A percentile compares a stretch with the other conserved stretches of the same genome.
Conservation (phyloP, 2,329 filamentous ascomycete species). For the Colletotrichum liaoningense region DNA sequence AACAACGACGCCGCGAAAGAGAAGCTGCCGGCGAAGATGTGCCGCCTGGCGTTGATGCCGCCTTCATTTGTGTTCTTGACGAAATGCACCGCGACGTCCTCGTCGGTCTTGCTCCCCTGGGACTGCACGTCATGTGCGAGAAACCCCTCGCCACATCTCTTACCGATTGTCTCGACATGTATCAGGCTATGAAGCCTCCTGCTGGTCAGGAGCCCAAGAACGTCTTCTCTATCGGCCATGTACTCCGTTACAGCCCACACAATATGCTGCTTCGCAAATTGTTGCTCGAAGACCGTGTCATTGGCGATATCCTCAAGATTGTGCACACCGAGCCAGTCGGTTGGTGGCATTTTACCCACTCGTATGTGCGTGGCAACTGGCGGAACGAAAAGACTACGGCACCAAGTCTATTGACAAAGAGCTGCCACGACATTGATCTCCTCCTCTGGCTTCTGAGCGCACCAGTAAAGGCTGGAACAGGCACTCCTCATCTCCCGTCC, state of each 20-base stretch:
- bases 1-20: constrained; percentile 69
- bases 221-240: constrained; percentile 93
- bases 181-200: constrained; percentile 61
- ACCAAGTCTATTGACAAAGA: constrained; percentile 90
- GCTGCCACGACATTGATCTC: constrained; percentile 95
- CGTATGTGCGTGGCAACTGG: constrained; percentile 95
- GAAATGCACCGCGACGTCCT: constrained; percentile 89
- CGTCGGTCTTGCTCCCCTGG: constrained; percentile 74
- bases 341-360: constrained; percentile 95
- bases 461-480: constrained; percentile 61
- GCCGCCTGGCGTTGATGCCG: constrained; percentile 69
- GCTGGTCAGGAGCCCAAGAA: constrained; percentile 38
- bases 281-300: constrained; percentile 77
- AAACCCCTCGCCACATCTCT: constrained; percentile 90
- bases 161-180: constrained; percentile 82
- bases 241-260: constrained; percentile 92
- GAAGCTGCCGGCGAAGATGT: constrained; percentile 60
- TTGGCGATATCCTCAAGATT: constrained; percentile 87
- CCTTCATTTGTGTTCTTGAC: constrained; percentile 79
- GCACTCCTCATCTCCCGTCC: constrained; percentile 76
- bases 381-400: constrained; percentile 81
- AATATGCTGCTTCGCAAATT: constrained; percentile 87
- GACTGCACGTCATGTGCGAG: constrained; percentile 91
- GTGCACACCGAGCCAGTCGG: constrained; percentile 96
- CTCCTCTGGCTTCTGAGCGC: constrained; percentile 91